Evolutionary conservation across 495 filamentous ascomycete species (phyloP), one percentile per base, ranked within the genome.

Genomic region (Annulohypoxylon moriforme): DNA sequence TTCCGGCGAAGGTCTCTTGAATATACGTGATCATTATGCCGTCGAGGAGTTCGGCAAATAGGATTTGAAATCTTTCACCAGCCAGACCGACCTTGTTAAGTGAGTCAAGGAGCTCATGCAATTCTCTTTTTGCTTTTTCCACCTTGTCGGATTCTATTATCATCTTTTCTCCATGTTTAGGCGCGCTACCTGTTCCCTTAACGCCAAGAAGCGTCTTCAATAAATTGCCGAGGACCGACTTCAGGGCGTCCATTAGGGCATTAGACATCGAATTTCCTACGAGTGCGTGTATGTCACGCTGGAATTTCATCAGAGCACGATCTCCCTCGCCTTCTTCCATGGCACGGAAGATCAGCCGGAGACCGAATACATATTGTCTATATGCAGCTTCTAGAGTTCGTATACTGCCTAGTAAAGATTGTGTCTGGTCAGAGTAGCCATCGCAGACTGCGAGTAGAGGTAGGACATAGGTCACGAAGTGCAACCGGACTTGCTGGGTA

Each of bases 31-130:
- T 87, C 86, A 94, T 87, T 74, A 90, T 86, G 18, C 81, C 77
- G 70, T 91, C 86, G 86, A 94, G 92, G 46, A 93, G 85, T 65
- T 89, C 84, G 22, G 92, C 93, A 70, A 96, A 93, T 11, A 91
- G 85, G 47, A 90, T 85, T 75, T 94, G 91, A 55, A 92, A 92
- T 60, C 85, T 85, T 66, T 92, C 89, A 7, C 90, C 91, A 9
- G 89, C 92, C 56, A 97, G 77, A 0, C 93, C 94, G 7, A 94
- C 89, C 24, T 87, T 85, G 60, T 90, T 84, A 14, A 96, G 79
- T 24, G 87, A 86, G 34, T 87, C 84, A 16, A 92, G 80, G 16
- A 93, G 78, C 33, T 83, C 80, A 20, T 89, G 75, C 25, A 92
- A 75, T 29, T 84, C 85, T 36, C 85, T 77, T 22, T 87, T 85